phyloP scores from a whole-genome alignment of 345 rosid species.

The Aethionema arabicum region DNA sequence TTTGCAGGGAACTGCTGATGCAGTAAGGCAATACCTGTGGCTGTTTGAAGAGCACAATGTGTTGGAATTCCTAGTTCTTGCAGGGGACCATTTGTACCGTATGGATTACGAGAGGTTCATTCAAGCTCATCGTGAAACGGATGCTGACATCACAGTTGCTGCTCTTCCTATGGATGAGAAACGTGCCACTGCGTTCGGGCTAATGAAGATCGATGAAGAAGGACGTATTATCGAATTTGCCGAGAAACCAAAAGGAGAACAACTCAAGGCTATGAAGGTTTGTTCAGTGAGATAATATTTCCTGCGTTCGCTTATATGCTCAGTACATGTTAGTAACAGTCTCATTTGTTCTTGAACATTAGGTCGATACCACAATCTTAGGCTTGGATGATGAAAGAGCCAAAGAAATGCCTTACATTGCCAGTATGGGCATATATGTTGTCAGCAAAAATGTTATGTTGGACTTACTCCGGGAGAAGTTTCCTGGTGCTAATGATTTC shows the following conservation, averaged over 20 bases:
- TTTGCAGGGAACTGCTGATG: conserved; percentile 95
- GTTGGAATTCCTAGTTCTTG: conserved; percentile 86
- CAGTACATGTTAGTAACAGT: conserved; percentile 13
- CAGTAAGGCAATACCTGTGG: conserved; percentile 96
- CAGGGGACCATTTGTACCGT: conserved; percentile 94
- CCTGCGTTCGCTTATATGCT: not conserved
- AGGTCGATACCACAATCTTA: conserved; percentile 94
- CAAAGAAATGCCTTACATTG: conserved; percentile 90
- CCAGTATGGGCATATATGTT: conserved; percentile 98
- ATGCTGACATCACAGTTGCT: conserved; percentile 98
- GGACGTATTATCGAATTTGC: conserved; percentile 90
- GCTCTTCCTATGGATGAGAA: conserved; percentile 96
- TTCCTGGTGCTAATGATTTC: conserved; percentile 97
- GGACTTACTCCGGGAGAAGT: conserved; percentile 76
- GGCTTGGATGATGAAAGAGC: conserved; percentile 94
- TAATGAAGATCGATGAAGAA: conserved; percentile 98
- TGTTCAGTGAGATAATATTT: not conserved
- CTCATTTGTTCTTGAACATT: conserved; percentile 11
- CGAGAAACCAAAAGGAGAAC: conserved; percentile 96
- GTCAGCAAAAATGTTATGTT: conserved; percentile 91
- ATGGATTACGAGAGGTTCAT: conserved; percentile 98
- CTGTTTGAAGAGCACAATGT: conserved; percentile 96
- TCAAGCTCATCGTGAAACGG: conserved; percentile 94
- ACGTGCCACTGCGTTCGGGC: conserved; percentile 88
- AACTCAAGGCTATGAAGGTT: conserved; percentile 89